phyloP scores from a whole-genome alignment of 352 stramenopile species.

The Globisporangium emineosum region DNA sequence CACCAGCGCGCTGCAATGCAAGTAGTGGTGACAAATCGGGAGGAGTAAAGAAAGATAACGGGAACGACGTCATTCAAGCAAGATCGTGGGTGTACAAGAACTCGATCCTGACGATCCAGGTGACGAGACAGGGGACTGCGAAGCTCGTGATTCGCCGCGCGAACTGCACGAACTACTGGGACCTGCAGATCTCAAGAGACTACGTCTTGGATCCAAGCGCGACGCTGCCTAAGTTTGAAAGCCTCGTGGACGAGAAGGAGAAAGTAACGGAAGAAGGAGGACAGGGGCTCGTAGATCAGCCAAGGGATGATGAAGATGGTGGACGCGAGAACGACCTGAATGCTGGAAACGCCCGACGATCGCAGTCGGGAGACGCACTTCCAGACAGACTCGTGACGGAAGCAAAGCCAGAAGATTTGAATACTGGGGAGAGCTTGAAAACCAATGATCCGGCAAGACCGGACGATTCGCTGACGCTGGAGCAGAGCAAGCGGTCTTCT shows the following conservation, averaged over 20 bases:
- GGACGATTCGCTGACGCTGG: background rate
- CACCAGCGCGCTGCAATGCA: constrained; percentile 32
- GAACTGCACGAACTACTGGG: constrained; percentile 52
- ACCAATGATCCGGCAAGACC: background rate
- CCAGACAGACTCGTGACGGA: background rate
- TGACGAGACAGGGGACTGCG: constrained; percentile 22
- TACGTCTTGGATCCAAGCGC: constrained; percentile 17
- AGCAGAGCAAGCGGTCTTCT: background rate
- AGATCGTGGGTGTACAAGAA: constrained; percentile 53
- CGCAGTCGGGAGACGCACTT: constrained; percentile 4
- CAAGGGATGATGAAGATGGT: background rate
- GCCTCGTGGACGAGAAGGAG: background rate
- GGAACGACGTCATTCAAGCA: constrained; percentile 13
- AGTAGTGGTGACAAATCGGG: background rate
- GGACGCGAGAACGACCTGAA: constrained; percentile 1
- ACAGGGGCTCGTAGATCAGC: background rate
- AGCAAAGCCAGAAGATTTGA: background rate
- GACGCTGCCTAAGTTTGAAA: background rate
- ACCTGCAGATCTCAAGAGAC: constrained; percentile 26
- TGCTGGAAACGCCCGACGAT: constrained; percentile 2
- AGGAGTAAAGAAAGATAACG: constrained; percentile 7
- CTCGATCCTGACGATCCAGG: constrained; percentile 52
- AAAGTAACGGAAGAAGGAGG: background rate
- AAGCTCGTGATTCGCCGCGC: constrained; percentile 48
- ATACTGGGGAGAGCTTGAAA: background rate